Percentiles rank a stretch among this genome's conserved stretches.
phyloP scores from a whole-genome alignment of 1,139 yeast species.

The Diutina pseudorugosa region DNA sequence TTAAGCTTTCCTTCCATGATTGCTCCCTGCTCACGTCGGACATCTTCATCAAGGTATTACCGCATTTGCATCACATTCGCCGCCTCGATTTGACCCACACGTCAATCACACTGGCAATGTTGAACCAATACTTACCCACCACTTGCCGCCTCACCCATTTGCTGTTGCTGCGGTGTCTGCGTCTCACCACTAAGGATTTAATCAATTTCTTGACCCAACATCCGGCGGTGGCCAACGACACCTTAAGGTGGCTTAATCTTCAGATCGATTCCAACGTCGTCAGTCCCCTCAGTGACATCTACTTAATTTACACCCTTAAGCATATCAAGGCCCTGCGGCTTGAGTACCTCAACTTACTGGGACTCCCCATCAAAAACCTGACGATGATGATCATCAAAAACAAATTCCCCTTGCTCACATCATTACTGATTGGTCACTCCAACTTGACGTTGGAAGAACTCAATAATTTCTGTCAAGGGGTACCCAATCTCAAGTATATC shows the following conservation, averaged over 20 bases:
- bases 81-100: conserved; percentile 79
- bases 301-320: conserved; percentile 42
- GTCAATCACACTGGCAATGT: conserved; percentile 46
- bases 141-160: conserved; percentile 59
- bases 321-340: conserved; percentile 40
- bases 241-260: conserved; percentile 64
- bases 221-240: conserved; percentile 48
- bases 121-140: conserved; percentile 35
- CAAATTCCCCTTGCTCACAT: conserved; percentile 42
- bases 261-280: conserved; percentile 63
- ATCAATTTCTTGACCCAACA: conserved; percentile 62
- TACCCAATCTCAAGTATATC: background rate
- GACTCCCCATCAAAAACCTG: conserved; percentile 49
- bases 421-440: conserved; percentile 53
- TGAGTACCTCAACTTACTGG: conserved; percentile 57
- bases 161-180: conserved; percentile 68
- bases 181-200: conserved; percentile 62
- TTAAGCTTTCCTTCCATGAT: conserved; percentile 71
- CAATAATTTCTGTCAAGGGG: background rate
- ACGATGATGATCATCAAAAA: conserved; percentile 44
- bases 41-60: conserved; percentile 44
- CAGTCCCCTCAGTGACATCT: conserved; percentile 49
- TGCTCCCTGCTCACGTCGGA: conserved; percentile 65
- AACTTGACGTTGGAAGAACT: conserved; percentile 15
- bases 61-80: conserved; percentile 44